Conservation (phyloP, 2,329 filamentous ascomycete species). For the Microdochium paspali region DNA sequence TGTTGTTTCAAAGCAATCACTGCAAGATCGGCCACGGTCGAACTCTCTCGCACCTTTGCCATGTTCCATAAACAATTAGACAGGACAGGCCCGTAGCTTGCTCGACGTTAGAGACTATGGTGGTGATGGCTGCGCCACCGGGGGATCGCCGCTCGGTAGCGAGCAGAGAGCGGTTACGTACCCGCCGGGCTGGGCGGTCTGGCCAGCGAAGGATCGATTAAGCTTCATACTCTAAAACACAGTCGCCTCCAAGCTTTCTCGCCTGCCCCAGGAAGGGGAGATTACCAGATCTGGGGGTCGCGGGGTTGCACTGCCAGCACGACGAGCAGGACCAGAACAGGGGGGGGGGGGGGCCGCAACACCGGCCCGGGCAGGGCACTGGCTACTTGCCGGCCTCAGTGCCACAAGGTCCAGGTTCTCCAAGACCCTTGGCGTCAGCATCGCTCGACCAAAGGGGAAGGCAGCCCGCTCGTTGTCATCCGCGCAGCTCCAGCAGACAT, state of each 20-base stretch:
- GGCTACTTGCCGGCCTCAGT: neutral
- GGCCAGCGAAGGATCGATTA: neutral
- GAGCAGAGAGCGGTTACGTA: neutral
- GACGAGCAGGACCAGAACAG: neutral
- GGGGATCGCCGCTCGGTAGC: too few relatives aligned
- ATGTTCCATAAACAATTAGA: too few relatives aligned
- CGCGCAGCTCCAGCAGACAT: neutral
- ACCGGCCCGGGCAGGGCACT: neutral
- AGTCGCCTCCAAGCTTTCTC: neutral
- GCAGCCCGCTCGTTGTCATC: neutral
- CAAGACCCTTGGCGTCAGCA: neutral
- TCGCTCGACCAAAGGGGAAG: neutral
- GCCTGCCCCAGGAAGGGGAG: neutral
- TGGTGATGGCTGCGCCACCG: too few relatives aligned
- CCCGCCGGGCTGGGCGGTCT: neutral
- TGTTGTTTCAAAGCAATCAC: too few relatives aligned
- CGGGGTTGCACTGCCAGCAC: neutral
- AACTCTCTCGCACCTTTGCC: too few relatives aligned
- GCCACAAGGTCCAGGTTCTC: too few relatives aligned
- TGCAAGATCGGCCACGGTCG: too few relatives aligned
- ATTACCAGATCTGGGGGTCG: neutral
- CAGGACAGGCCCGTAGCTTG: too few relatives aligned
- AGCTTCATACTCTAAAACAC: neutral
- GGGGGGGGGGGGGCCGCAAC: neutral
- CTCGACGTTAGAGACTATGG: too few relatives aligned